Percentiles rank a stretch among this genome's conserved stretches.
Conservation (phyloP, 257 asterid genomes). For the Solanum lycopersicoides region DNA sequence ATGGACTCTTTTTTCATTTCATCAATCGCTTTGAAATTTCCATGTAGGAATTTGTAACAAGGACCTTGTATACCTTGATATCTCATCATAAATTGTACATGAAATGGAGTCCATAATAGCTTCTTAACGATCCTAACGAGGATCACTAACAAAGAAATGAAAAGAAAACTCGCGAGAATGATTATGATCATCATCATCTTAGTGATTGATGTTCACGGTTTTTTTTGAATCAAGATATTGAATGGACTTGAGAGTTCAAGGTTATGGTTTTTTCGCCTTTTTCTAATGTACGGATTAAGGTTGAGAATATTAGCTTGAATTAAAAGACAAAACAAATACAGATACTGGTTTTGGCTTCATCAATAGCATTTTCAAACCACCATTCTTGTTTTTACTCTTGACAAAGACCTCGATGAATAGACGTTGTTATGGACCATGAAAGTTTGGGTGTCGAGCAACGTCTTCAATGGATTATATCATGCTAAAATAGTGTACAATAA, state of each 20-base stretch:
- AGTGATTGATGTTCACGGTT: background rate
- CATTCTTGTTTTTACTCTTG: background rate
- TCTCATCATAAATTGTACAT: slow-evolving; percentile 18
- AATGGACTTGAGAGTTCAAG: background rate
- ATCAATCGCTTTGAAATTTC: slow-evolving; percentile 43
- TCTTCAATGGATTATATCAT: background rate
- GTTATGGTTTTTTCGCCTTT: background rate
- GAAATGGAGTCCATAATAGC: slow-evolving; percentile 34
- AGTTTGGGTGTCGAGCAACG: background rate
- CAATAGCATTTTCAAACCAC: background rate
- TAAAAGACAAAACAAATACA: background rate
- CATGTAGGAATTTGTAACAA: slow-evolving; percentile 32
- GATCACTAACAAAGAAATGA: slow-evolving; percentile 7
- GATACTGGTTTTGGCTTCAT: background rate
- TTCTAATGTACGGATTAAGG: background rate
- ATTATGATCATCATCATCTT: background rate
- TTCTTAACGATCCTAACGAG: slow-evolving; percentile 18
- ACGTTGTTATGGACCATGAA: background rate
- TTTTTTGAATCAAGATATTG: background rate
- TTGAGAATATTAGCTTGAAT: background rate
- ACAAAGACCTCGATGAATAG: background rate
- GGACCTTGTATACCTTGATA: slow-evolving; percentile 57
- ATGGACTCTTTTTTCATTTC: slow-evolving; percentile 25
- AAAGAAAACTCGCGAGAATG: slow-evolving; percentile 7
- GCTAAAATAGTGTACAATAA: background rate